These are phyloP conservation scores for Verticillium klebahnii DNA, from an alignment of 2,329 filamentous ascomycete genomes.

Conservation along the genomic window DNA sequence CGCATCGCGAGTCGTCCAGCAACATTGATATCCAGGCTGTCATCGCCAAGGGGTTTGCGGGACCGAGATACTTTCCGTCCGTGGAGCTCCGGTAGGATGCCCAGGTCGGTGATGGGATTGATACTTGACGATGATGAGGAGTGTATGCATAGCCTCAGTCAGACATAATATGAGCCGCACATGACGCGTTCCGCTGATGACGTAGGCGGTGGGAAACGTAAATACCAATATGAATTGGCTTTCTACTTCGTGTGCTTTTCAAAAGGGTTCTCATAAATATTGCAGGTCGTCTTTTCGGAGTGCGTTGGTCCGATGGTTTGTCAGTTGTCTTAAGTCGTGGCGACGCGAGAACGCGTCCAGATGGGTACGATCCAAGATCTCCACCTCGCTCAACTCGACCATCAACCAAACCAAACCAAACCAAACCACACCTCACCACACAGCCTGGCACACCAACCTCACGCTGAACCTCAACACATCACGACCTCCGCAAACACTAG, in stretches of 20 bases:
- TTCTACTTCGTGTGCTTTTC: no score
- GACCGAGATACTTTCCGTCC: constrained; percentile 77
- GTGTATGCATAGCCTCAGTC: background rate
- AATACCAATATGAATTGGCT: no score
- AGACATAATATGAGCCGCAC: background rate
- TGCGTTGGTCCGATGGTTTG: background rate
- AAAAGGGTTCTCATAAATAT: no score
- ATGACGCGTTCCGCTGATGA: no score
- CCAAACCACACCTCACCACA: background rate
- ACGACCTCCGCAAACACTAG: background rate
- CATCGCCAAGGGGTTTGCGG: constrained; percentile 77
- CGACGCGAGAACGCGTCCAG: background rate
- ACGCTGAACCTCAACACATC: background rate
- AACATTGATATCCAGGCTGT: constrained; percentile 92
- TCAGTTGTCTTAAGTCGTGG: background rate
- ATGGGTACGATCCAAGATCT: background rate
- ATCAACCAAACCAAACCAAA: background rate
- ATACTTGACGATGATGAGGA: background rate
- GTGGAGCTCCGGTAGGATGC: constrained; percentile 49
- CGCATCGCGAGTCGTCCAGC: constrained; percentile 54
- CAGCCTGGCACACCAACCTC: background rate
- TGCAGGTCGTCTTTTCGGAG: no score
- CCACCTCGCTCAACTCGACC: background rate
- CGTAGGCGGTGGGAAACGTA: no score
- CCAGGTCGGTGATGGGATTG: background rate